phyloP scores from a whole-genome alignment of 495 filamentous ascomycete species.

The Lasiosphaeria hispida region DNA sequence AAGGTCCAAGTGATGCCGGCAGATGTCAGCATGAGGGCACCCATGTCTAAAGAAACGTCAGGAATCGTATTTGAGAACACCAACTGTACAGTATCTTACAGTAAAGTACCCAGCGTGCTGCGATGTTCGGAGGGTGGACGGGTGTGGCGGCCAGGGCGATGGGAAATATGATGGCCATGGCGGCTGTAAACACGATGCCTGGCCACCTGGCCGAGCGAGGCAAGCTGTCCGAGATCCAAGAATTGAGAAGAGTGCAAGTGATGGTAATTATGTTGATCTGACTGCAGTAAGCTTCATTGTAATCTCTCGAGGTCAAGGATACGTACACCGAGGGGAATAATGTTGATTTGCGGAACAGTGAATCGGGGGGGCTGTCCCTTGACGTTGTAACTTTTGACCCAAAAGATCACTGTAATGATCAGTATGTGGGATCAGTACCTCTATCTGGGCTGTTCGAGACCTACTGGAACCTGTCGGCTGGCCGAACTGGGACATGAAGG shows the following conservation, averaged over 20 bases:
- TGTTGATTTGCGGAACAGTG: conserved; percentile 14
- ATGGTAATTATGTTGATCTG: conserved; percentile 17
- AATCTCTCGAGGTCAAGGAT: neutral
- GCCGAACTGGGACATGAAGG: conserved; percentile 13
- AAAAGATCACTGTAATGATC: conserved; percentile 15
- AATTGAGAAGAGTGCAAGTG: conserved; percentile 13
- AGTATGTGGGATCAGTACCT: no score
- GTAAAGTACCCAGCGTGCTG: conserved; percentile 13
- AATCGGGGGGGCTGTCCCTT: conserved; percentile 11
- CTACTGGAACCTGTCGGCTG: conserved; percentile 16
- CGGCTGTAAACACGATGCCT: conserved; percentile 12
- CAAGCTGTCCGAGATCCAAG: conserved; percentile 17
- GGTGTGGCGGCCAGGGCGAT: conserved; percentile 16
- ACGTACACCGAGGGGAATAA: conserved; percentile 16
- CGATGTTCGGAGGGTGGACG: conserved; percentile 15
- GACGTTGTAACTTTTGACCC: conserved; percentile 19
- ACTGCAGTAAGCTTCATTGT: neutral
- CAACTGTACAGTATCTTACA: neutral
- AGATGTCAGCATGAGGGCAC: conserved; percentile 6
- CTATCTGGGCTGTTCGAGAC: no score
- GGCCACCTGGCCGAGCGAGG: conserved; percentile 16
- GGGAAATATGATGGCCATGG: conserved; percentile 18
- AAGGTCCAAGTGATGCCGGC: conserved; percentile 15
- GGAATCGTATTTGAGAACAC: neutral
- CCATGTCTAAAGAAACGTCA: conserved; percentile 4